Evolutionary conservation across 257 asterid genomes (phyloP).

Genomic region (Nicotiana sylvestris): DNA sequence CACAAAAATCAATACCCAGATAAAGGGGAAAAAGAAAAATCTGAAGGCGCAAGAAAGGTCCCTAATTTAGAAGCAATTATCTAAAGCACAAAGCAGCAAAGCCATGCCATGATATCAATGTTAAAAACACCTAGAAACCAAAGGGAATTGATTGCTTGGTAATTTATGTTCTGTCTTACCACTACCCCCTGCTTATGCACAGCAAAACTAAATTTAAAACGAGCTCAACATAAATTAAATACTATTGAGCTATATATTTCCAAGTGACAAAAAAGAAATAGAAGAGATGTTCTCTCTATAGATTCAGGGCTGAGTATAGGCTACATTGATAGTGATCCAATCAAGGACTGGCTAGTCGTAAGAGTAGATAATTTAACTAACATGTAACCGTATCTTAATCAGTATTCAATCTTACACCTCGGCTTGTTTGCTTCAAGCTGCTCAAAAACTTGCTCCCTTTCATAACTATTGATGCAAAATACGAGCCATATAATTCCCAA

Average conservation of each 20-base stretch:
- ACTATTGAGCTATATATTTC: not conserved
- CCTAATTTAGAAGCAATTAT: not conserved
- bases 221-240: not conserved
- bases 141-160: not conserved
- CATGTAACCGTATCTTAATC: not conserved
- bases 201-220: not conserved
- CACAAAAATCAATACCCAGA: not conserved
- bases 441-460: not conserved
- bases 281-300: not conserved
- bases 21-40: not conserved
- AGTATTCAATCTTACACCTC: not conserved
- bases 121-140: not conserved
- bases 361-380: not conserved
- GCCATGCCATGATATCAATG: not conserved
- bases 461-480: not conserved
- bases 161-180: not conserved
- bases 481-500: not conserved
- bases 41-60: not conserved
- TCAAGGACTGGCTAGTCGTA: not conserved
- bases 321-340: not conserved
- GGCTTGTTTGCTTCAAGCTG: not conserved
- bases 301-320: not conserved
- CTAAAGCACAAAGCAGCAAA: not conserved
- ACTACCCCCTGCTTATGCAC: not conserved
- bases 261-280: not conserved